Conservation (phyloP, 164 flowering plant genomes). For the Tinospora cordifolia region DNA sequence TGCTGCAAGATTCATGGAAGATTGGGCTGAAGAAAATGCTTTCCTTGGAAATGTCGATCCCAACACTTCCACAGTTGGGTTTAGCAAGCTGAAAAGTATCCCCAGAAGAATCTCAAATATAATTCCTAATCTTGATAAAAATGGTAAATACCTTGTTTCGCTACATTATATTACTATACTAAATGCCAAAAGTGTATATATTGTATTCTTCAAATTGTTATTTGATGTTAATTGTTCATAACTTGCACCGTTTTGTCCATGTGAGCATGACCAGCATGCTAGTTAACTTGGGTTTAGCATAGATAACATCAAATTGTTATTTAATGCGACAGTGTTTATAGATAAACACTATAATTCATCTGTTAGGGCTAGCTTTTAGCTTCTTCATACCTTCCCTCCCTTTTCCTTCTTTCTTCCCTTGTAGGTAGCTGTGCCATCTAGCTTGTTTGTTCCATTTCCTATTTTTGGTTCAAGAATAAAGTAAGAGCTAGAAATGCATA, state of each 20-base stretch:
- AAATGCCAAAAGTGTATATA: background rate
- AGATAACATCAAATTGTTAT: too few species aligned
- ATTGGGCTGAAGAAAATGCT: slow-evolving; percentile 69
- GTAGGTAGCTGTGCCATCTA: too few species aligned
- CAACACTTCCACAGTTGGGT: slow-evolving; percentile 11
- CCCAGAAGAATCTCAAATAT: slow-evolving; percentile 77
- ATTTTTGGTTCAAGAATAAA: background rate
- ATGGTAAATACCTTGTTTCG: slow-evolving; percentile 38
- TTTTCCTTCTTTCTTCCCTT: too few species aligned
- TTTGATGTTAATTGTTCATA: background rate
- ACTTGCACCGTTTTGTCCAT: background rate
- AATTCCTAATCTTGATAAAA: slow-evolving; percentile 33
- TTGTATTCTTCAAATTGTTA: background rate
- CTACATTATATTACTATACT: background rate
- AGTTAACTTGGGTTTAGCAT: too few species aligned
- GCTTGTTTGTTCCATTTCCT: too few species aligned
- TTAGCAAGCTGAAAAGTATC: slow-evolving; percentile 17
- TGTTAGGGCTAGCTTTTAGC: background rate
- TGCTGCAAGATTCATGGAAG: slow-evolving; percentile 98
- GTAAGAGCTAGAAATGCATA: background rate
- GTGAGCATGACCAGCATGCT: too few species aligned
- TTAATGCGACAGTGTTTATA: background rate
- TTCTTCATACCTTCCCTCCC: too few species aligned
- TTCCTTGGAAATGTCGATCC: slow-evolving; percentile 17
- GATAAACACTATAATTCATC: background rate